Conservation (phyloP, 768 basidiomycete genomes). For the Boletus tomentosulus region DNA sequence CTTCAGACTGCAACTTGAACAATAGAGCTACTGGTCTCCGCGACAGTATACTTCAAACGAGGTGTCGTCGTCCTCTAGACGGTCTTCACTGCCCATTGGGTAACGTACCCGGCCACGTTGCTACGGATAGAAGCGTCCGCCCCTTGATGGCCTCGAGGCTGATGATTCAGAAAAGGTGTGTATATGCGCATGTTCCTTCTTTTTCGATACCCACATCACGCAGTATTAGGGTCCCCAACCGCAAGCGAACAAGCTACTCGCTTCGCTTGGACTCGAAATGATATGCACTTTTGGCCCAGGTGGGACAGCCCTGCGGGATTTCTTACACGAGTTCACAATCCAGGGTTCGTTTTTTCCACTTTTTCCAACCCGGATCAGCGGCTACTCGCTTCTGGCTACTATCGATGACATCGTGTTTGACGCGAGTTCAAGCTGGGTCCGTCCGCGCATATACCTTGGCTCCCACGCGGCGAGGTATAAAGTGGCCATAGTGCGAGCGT, state of each 20-base stretch:
- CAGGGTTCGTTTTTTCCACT: slow-evolving; percentile 2
- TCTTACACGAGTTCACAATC: slow-evolving; percentile 2
- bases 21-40: background rate
- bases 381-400: background rate
- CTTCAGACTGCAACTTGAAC: background rate
- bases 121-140: background rate
- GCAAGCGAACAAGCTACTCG: background rate
- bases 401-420: slow-evolving; percentile 20
- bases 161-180: background rate
- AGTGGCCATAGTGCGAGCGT: background rate
- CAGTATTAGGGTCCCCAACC: background rate
- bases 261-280: background rate
- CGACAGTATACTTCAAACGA: too few species aligned
- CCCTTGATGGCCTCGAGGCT: slow-evolving; percentile 14
- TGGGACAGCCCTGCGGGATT: background rate
- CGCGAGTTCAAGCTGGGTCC: background rate
- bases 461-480: slow-evolving; percentile 15
- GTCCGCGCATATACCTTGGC: background rate
- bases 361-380: slow-evolving; percentile 6
- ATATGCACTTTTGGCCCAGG: background rate
- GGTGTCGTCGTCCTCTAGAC: too few species aligned
- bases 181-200: background rate
- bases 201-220: background rate
- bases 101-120: background rate
- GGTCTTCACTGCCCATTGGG: background rate